A percentile compares a stretch with the other conserved stretches of the same genome.
Conservation (phyloP, 192 early-diverging fungal genomes). For the Chytriomyces hyalinus region DNA sequence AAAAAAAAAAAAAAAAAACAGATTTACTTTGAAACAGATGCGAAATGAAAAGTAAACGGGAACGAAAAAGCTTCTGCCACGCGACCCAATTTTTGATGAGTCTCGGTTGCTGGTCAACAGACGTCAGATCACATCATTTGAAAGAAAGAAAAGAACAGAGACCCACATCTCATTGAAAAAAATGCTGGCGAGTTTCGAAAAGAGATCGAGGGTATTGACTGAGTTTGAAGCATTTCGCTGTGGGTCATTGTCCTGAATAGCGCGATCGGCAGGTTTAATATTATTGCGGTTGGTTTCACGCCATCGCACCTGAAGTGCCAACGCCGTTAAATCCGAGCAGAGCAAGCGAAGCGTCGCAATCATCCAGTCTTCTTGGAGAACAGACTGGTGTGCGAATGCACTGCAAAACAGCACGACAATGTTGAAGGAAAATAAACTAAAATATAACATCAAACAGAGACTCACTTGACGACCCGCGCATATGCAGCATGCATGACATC, state of each 20-base stretch:
- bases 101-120: conserved; percentile 9
- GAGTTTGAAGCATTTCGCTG: neutral
- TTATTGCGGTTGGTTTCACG: neutral
- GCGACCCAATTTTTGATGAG: neutral
- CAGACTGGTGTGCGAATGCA: neutral
- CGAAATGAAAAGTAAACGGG: conserved; percentile 14
- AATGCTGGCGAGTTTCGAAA: conserved; percentile 2
- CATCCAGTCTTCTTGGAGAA: neutral
- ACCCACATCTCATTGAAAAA: conserved; percentile 19
- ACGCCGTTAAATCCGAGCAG: neutral
- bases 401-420: neutral
- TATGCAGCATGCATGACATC: neutral
- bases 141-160: neutral
- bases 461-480: neutral
- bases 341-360: neutral
- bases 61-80: conserved; percentile 25
- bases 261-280: neutral
- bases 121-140: neutral
- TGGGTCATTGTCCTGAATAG: conserved; percentile 1
- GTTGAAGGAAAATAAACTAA: neutral
- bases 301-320: neutral
- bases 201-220: conserved; percentile 21
- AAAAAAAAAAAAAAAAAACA: neutral
- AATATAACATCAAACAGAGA: neutral
- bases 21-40: conserved; percentile 28